These are phyloP conservation scores for Fomitiporia mediterranea DNA, from an alignment of 1,284 basidiomycete genomes.

Conservation along the genomic window DNA sequence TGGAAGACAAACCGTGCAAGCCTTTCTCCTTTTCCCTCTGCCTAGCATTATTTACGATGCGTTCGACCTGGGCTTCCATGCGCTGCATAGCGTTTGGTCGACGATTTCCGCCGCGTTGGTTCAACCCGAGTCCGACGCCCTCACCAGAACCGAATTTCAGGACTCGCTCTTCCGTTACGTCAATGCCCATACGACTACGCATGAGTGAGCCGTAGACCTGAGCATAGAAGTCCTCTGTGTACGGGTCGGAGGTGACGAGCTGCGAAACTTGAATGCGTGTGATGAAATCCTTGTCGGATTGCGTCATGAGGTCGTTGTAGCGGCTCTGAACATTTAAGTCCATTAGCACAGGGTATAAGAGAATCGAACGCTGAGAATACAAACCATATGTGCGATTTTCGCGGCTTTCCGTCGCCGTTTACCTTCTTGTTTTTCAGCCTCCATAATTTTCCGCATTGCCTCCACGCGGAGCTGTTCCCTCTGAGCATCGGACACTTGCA, in stretches of 20 bases:
- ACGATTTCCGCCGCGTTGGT: slow-evolving; percentile 60
- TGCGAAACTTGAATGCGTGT: slow-evolving; percentile 99
- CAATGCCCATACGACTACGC: slow-evolving; percentile 71
- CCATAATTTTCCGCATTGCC: slow-evolving; percentile 82
- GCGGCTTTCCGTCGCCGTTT: slow-evolving; percentile 73
- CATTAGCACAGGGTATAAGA: slow-evolving; percentile 17
- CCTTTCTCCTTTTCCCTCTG: slow-evolving; percentile 81
- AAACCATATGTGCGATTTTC: slow-evolving; percentile 84
- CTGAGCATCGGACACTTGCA: slow-evolving; percentile 39
- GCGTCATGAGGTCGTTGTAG: slow-evolving; percentile 98
- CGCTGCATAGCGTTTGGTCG: slow-evolving; percentile 93
- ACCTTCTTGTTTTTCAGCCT: slow-evolving; percentile 83
- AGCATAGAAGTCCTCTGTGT: slow-evolving; percentile 97
- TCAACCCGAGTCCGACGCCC: slow-evolving; percentile 76
- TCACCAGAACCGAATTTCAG: slow-evolving; percentile 78
- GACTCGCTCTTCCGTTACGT: slow-evolving; percentile 66
- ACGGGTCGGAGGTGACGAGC: slow-evolving; percentile 93
- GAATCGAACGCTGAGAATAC: slow-evolving; percentile 19
- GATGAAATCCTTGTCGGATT: slow-evolving; percentile 99
- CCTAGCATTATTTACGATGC: slow-evolving; percentile 91
- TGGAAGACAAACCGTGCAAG: slow-evolving; percentile 48
- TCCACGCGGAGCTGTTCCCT: slow-evolving; percentile 69
- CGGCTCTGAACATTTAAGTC: slow-evolving; percentile 58
- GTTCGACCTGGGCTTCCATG: slow-evolving; percentile 96
- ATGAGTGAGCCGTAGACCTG: slow-evolving; percentile 89